Percentiles rank a stretch among this genome's conserved stretches.
phyloP scores from a whole-genome alignment of 2,329 filamentous ascomycete genomes.

The Alternaria panax region DNA sequence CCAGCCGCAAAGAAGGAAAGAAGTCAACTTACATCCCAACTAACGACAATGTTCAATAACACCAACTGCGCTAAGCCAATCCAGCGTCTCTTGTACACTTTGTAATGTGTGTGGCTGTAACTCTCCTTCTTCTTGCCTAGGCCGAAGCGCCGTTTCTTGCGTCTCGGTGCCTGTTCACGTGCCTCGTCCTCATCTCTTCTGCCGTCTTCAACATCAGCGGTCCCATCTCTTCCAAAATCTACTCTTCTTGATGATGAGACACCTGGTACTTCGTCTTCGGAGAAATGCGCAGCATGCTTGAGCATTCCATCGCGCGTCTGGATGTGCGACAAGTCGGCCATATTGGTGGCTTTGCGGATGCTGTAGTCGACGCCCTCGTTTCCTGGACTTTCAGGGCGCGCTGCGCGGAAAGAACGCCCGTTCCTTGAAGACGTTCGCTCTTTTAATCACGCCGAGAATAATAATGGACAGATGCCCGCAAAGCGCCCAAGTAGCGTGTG shows the following conservation, averaged over 20 bases:
- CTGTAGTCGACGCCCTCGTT: background rate
- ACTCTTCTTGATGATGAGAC: background rate
- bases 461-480: background rate
- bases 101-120: slow-evolving; percentile 47
- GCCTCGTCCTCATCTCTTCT: background rate
- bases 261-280: background rate
- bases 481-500: too few relatives aligned
- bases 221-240: slow-evolving; percentile 9
- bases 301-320: slow-evolving; percentile 21
- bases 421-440: background rate
- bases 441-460: too few relatives aligned
- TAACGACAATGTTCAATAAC: slow-evolving; percentile 88
- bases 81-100: slow-evolving; percentile 84
- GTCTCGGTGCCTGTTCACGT: background rate
- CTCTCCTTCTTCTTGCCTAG: slow-evolving; percentile 24
- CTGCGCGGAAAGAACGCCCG: background rate
- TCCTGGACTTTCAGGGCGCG: background rate
- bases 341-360: slow-evolving; percentile 12
- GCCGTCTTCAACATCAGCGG: background rate
- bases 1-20: background rate
- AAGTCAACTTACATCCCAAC: slow-evolving; percentile 81
- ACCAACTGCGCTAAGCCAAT: slow-evolving; percentile 85
- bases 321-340: slow-evolving; percentile 26
- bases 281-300: slow-evolving; percentile 18
- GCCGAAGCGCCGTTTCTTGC: slow-evolving; percentile 2